phyloP scores from a whole-genome alignment of 2,329 filamentous ascomycete species.

The Colletotrichum sp. region DNA sequence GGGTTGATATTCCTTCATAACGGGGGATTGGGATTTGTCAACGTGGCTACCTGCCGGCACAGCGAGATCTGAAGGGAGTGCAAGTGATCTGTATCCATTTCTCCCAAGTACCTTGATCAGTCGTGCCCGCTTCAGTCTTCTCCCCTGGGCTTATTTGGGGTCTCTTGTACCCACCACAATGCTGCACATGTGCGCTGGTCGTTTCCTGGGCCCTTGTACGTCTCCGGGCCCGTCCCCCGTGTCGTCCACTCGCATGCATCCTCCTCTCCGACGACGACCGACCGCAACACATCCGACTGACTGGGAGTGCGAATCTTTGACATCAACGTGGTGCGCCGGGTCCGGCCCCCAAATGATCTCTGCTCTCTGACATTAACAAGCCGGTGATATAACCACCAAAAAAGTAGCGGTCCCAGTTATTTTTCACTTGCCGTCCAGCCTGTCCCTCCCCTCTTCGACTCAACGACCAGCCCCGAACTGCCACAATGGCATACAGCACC shows the following conservation, averaged over 20 bases:
- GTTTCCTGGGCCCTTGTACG: neutral
- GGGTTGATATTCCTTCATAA: neutral
- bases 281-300: neutral
- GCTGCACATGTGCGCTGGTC: neutral
- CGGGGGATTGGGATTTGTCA: neutral
- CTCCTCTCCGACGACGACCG: neutral
- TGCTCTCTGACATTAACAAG: neutral
- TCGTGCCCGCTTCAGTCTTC: neutral
- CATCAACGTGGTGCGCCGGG: neutral
- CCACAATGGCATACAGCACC: neutral
- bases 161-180: neutral
- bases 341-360: neutral
- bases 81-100: neutral
- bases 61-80: neutral
- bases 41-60: neutral
- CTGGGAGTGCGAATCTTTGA: neutral
- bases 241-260: neutral
- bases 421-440: neutral
- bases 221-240: neutral
- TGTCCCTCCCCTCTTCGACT: neutral
- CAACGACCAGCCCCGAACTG: neutral
- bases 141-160: neutral
- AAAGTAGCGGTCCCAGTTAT: neutral
- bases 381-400: neutral
- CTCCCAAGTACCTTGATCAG: neutral